Evolutionary conservation across 2,329 filamentous ascomycete genomes (phyloP).

Genomic region (Colletotrichum caudatum): DNA sequence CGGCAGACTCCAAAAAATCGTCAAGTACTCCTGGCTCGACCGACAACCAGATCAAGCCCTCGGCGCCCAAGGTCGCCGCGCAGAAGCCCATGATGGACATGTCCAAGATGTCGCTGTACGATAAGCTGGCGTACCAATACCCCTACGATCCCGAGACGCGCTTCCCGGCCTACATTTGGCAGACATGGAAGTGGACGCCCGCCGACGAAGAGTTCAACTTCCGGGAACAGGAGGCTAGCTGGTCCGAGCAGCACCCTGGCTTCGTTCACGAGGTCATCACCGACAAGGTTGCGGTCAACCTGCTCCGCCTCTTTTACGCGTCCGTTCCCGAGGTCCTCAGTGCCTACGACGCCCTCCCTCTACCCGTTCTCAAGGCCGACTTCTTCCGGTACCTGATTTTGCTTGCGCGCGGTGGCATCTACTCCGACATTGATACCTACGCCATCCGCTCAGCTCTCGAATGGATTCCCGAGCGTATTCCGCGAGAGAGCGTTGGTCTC

Average conservation of each 20-base stretch:
- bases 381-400: conserved; percentile 82
- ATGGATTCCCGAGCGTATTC: conserved; percentile 86
- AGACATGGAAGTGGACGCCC: conserved; percentile 95
- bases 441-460: conserved; percentile 85
- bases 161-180: conserved; percentile 98
- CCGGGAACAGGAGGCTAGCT: conserved; percentile 87
- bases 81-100: conserved; percentile 78
- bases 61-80: conserved; percentile 51
- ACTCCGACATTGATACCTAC: conserved; percentile 92
- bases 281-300: conserved; percentile 84
- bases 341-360: conserved; percentile 78
- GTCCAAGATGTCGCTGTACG: conserved; percentile 77
- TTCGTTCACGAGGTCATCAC: conserved; percentile 98
- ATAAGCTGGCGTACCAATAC: conserved; percentile 92
- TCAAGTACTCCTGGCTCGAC: conserved; percentile 7
- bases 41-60: conserved; percentile 21
- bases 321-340: conserved; percentile 83
- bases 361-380: conserved; percentile 82
- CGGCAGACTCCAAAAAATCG: conserved; percentile 20
- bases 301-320: conserved; percentile 89
- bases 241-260: conserved; percentile 86
- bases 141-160: conserved; percentile 89
- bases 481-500: conserved; percentile 82
- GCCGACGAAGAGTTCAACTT: conserved; percentile 82
- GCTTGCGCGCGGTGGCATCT: conserved; percentile 73